Evolutionary conservation across 257 asterid species (phyloP).

Genomic region (Primulina tabacum): DNA sequence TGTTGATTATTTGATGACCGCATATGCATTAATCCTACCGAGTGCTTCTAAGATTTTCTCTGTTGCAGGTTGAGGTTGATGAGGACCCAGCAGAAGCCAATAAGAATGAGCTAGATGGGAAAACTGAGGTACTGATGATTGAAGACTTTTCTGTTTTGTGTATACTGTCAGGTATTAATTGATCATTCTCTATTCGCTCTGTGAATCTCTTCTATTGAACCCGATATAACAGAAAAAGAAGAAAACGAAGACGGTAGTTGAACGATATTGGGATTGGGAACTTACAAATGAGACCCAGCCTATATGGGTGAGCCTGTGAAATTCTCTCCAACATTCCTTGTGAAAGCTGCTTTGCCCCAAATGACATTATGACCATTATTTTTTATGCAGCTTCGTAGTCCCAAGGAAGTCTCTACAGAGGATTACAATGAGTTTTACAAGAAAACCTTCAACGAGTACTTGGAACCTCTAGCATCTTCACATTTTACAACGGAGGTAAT

Average conservation of each 20-base stretch:
- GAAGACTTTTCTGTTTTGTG: conserved; percentile 1
- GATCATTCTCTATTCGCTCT: conserved; percentile 1
- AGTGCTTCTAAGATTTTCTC: conserved; percentile 19
- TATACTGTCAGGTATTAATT: not conserved
- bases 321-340: conserved; percentile 7
- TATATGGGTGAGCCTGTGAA: conserved; percentile 70
- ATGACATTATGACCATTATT: conserved; percentile 7
- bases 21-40: conserved; percentile 8
- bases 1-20: conserved; percentile 1
- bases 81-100: conserved; percentile 77
- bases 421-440: conserved; percentile 92
- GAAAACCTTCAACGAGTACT: conserved; percentile 80
- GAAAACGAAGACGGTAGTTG: conserved; percentile 90
- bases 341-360: conserved; percentile 11
- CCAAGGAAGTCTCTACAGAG: conserved; percentile 86
- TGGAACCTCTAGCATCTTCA: conserved; percentile 96
- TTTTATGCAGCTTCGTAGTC: conserved; percentile 78
- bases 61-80: conserved; percentile 82
- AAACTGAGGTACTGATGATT: conserved; percentile 53
- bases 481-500: conserved; percentile 95
- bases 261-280: conserved; percentile 98
- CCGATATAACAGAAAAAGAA: conserved; percentile 67
- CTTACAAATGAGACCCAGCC: conserved; percentile 94
- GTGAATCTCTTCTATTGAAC: conserved; percentile 22
- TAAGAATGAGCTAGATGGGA: conserved; percentile 60